Conservation (phyloP, 441 rosid species). For the Eugenia klotzschiana region DNA sequence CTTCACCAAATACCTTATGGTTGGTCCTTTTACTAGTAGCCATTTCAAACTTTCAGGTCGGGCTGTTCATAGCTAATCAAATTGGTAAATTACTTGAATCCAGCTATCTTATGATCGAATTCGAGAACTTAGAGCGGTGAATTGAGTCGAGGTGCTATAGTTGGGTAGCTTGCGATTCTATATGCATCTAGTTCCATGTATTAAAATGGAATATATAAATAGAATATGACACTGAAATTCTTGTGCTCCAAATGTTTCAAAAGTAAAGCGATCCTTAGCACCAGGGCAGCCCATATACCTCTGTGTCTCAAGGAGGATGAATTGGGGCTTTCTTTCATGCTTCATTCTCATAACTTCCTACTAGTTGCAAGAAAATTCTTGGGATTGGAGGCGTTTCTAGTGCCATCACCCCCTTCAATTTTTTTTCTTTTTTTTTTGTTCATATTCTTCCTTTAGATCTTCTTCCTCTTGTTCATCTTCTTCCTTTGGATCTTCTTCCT, state of each 20-base stretch:
- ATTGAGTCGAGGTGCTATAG: not conserved
- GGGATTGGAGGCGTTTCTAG: not conserved
- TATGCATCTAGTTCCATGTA: not conserved
- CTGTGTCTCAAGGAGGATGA: too few relatives aligned
- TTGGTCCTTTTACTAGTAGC: not conserved
- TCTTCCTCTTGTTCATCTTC: too few relatives aligned
- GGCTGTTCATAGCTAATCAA: not conserved
- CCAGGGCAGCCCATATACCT: too few relatives aligned
- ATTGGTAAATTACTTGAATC: not conserved
- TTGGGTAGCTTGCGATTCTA: not conserved
- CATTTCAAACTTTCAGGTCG: not conserved
- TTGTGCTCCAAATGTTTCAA: not conserved
- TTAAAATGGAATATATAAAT: not conserved
- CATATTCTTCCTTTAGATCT: too few relatives aligned
- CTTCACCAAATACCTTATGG: not conserved
- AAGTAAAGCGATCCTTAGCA: not conserved
- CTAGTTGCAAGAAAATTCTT: not conserved
- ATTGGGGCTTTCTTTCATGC: not conserved
- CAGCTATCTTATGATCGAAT: not conserved
- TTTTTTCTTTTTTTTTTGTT: too few relatives aligned
- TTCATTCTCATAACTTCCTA: not conserved
- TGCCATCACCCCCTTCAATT: not conserved
- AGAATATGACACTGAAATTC: not conserved
- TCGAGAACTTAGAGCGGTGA: not conserved
- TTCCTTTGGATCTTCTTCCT: too few relatives aligned